A percentile compares a stretch with the other conserved stretches of the same genome.
Evolutionary conservation across 352 stramenopile genomes (phyloP).

Genomic region (Phytophthora pisi): DNA sequence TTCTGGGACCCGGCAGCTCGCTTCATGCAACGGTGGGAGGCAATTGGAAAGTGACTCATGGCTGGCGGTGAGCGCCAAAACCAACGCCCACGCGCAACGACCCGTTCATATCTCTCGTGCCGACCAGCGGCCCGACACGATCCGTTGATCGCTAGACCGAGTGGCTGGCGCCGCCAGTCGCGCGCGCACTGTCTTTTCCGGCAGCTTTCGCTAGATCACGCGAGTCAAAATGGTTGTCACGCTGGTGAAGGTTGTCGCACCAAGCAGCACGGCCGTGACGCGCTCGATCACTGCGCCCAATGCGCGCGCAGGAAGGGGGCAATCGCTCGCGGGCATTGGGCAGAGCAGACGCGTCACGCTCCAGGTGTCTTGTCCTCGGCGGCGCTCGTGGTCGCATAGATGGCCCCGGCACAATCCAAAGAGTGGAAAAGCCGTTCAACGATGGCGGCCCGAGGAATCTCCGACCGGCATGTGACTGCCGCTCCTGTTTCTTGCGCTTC

Average conservation of each 20-base stretch:
- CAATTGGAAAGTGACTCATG: constrained; percentile 23
- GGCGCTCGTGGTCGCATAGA: constrained; percentile 26
- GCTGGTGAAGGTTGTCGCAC: constrained; percentile 23
- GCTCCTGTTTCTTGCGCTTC: constrained; percentile 1
- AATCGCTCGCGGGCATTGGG: constrained; percentile 2
- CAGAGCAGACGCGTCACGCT: constrained; percentile 10
- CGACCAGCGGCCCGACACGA: constrained; percentile 26
- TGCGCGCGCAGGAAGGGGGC: not conserved
- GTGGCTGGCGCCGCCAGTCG: constrained; percentile 5
- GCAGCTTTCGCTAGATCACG: not conserved
- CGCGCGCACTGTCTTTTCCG: constrained; percentile 9
- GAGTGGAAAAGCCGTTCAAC: constrained; percentile 28
- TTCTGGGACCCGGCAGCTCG: constrained; percentile 17
- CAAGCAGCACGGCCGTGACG: constrained; percentile 30
- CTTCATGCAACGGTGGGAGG: not conserved
- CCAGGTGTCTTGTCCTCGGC: constrained; percentile 16
- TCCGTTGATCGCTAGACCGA: constrained; percentile 29
- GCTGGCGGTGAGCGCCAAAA: not conserved
- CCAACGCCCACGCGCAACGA: constrained; percentile 9
- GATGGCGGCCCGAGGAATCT: constrained; percentile 5
- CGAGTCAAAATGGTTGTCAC: constrained; percentile 21
- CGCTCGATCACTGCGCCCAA: constrained; percentile 13
- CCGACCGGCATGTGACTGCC: constrained; percentile 9
- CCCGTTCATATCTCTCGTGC: constrained; percentile 27
- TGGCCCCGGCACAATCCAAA: constrained; percentile 12